A percentile compares a stretch with the other conserved stretches of the same genome.
These are phyloP conservation scores for Nigrospora sphaerica DNA, from an alignment of 2,329 filamentous ascomycete species.

Conservation along the genomic window DNA sequence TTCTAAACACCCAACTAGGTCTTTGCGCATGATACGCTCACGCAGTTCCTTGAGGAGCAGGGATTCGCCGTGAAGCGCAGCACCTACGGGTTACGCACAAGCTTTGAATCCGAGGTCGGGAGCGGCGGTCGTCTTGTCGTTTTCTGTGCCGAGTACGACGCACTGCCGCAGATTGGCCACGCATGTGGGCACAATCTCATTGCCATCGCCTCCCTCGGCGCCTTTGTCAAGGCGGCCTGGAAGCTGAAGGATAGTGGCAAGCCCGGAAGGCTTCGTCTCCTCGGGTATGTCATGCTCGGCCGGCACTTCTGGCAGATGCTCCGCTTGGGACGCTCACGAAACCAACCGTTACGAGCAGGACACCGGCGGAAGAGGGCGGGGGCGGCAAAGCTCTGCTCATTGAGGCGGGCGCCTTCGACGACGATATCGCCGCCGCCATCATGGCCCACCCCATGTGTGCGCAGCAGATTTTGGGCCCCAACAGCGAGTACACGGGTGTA, in stretches of 20 bases:
- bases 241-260: conserved; percentile 20
- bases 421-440: conserved; percentile 18
- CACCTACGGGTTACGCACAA: conserved; percentile 43
- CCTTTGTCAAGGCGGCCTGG: conserved; percentile 29
- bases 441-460: conserved; percentile 17
- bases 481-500: conserved; percentile 10
- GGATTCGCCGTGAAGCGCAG: conserved; percentile 39
- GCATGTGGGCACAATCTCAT: conserved; percentile 40
- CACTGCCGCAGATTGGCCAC: conserved; percentile 37
- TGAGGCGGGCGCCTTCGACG: conserved; percentile 21
- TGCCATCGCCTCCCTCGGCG: conserved; percentile 29
- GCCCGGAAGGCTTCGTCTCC: conserved; percentile 28
- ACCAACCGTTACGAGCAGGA: conserved; percentile 11
- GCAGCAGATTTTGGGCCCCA: conserved; percentile 2
- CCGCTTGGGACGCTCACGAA: no score
- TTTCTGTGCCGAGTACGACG: conserved; percentile 41
- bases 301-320: no score
- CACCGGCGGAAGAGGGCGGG: conserved; percentile 35
- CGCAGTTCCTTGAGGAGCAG: conserved; percentile 31
- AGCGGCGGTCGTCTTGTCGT: conserved; percentile 31
- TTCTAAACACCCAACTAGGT: conserved; percentile 18
- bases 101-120: conserved; percentile 40
- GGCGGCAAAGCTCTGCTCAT: conserved; percentile 32
- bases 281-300: conserved; percentile 11
- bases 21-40: conserved; percentile 42